phyloP scores from a whole-genome alignment of 2,329 filamentous ascomycete genomes.

The Penicillium brasilianum region DNA sequence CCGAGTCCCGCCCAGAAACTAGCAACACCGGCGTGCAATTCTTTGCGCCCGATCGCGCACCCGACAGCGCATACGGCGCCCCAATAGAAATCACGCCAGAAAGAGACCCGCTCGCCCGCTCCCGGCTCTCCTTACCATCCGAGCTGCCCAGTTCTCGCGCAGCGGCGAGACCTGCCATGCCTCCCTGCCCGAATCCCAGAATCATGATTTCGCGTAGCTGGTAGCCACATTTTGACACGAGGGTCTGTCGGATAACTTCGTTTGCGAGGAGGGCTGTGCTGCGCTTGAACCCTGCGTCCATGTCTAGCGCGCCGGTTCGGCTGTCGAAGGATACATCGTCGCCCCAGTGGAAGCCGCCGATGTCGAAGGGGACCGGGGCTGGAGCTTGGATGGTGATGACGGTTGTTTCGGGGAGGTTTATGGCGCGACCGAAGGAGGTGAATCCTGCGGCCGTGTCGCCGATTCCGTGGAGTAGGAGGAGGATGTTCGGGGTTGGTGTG shows the following conservation, averaged over 20 bases:
- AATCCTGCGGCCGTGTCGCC: constrained; percentile 77
- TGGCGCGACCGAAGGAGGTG: constrained; percentile 67
- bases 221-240: constrained; percentile 66
- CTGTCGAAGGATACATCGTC: constrained; percentile 65
- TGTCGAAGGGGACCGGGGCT: constrained; percentile 68
- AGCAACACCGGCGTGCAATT: constrained; percentile 50
- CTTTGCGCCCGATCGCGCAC: constrained; percentile 37
- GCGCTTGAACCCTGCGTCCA: constrained; percentile 65
- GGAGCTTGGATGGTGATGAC: constrained; percentile 76
- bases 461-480: constrained; percentile 82
- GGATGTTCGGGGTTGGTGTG: constrained; percentile 69
- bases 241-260: constrained; percentile 57
- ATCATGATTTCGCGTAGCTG: constrained; percentile 63
- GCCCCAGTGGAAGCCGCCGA: constrained; percentile 73
- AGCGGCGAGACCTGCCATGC: constrained; percentile 64
- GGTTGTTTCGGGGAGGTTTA: constrained; percentile 77
- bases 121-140: constrained; percentile 14
- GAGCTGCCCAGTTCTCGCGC: constrained; percentile 50
- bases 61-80: constrained; percentile 46
- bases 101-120: constrained; percentile 34
- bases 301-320: constrained; percentile 59
- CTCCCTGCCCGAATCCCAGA: constrained; percentile 72
- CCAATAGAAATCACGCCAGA: constrained; percentile 52
- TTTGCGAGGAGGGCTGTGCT: constrained; percentile 55
- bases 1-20: constrained; percentile 46